Evolutionary conservation across 441 rosid genomes (phyloP), one percentile per base, ranked within the genome.

Genomic region (Populus hybrid): DNA sequence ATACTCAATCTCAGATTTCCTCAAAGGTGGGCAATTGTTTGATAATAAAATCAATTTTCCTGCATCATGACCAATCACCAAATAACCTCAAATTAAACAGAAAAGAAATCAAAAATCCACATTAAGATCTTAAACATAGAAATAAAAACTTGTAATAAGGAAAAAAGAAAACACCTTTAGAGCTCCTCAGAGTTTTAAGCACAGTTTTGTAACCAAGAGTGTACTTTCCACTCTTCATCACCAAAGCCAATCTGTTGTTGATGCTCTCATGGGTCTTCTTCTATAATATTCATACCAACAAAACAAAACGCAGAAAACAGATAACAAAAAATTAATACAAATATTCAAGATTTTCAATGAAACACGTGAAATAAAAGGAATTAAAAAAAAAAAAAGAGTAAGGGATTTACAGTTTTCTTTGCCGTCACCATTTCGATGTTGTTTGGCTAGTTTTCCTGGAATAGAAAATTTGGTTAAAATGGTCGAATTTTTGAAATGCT

Each of bases 1-100:
- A 65, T 92, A 92, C 79, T 92, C 97, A 28, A 92, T 91, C 88
- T 92, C 97, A 0, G 97, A 92, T 81, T 91, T 91, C 65, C 97
- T 82, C 78, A 92, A 88, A 9, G 97, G 97, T 24, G 95, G 97
- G 82, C 97, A 92, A 67, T 92, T 92, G 76, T 87, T 80, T 24
- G 95, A 85, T 61, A 92, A 91, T 69, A 92, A 88, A 35, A 92
- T 79, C 61, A 92, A 73, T 69, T 92, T 92, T 42, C 88, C 95
- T 92, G 75, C 73, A 66, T 4, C 19, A 46, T 46, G 19, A 46
- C 19, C 57, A 46, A 46, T 46, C 6, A 14, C 57, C 57, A 46
- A 23, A 76, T 24, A 12, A 75, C 8, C 21, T 38, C 6, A 35
- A 23, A 16, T 64, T n/a, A 10, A 23, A 24, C 21, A 64, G 16